A percentile compares a stretch with the other conserved stretches of the same genome.
phyloP scores from a whole-genome alignment of 495 filamentous ascomycete species.

The Podospora pseudocomata region DNA sequence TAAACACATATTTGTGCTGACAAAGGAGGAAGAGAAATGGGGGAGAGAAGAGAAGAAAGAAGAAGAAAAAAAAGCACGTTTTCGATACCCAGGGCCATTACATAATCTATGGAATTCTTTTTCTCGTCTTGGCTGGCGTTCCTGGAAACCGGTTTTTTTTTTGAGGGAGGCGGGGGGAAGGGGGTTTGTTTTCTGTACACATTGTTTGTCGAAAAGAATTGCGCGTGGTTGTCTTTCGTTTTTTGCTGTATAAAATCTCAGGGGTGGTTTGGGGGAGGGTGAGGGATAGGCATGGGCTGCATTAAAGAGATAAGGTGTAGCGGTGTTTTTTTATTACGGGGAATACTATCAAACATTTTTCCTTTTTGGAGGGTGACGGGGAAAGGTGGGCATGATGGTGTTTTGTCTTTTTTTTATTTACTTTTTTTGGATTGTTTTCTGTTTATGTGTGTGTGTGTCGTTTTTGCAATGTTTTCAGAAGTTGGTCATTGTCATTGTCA shows the following conservation, averaged over 20 bases:
- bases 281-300: neutral
- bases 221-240: neutral
- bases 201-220: neutral
- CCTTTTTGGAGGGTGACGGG: neutral
- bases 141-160: neutral
- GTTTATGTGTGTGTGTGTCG: neutral
- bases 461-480: neutral
- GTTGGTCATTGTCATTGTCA: neutral
- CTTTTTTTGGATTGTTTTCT: neutral
- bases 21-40: neutral
- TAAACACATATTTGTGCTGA: neutral
- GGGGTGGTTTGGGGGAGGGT: neutral
- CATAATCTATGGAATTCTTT: neutral
- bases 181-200: neutral
- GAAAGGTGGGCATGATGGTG: neutral
- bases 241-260: neutral
- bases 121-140: neutral
- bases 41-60: neutral
- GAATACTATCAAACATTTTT: neutral
- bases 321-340: neutral
- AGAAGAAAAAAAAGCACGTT: neutral
- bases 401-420: neutral
- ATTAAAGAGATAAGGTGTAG: neutral
- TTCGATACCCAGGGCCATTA: constrained; percentile 9
- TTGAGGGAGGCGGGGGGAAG: too few relatives aligned